Percentiles rank a stretch among this genome's conserved stretches.
These are phyloP conservation scores for Fusarium compactum DNA, from an alignment of 2,329 filamentous ascomycete genomes.

Conservation along the genomic window DNA sequence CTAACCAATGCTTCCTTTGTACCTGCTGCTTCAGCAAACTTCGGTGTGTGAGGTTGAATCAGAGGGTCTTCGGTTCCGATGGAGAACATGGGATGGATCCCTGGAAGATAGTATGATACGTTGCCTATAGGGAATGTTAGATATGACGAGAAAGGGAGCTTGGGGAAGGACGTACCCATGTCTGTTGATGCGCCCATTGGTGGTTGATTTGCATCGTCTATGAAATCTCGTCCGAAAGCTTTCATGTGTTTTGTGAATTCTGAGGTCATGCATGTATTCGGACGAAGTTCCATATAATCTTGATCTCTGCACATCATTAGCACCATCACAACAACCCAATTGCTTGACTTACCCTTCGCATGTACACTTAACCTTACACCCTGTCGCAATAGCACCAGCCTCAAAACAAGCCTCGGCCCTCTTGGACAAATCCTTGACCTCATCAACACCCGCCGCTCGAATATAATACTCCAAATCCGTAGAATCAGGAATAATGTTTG, in stretches of 20 bases:
- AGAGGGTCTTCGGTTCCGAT: slow-evolving; percentile 36
- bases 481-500: slow-evolving; percentile 68
- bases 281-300: slow-evolving; percentile 41
- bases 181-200: slow-evolving; percentile 44
- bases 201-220: slow-evolving; percentile 15
- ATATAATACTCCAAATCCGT: slow-evolving; percentile 55
- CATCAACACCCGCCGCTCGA: slow-evolving; percentile 45
- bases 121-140: too few species aligned
- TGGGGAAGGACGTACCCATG: slow-evolving; percentile 42
- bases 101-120: slow-evolving; percentile 36
- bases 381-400: slow-evolving; percentile 57
- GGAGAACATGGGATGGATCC: slow-evolving; percentile 43
- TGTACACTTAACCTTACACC: slow-evolving; percentile 59
- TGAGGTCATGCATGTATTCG: slow-evolving; percentile 20
- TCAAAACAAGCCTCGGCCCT: slow-evolving; percentile 57
- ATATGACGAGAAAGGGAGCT: too few species aligned
- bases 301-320: slow-evolving; percentile 28
- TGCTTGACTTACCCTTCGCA: slow-evolving; percentile 26
- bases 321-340: rapidly evolving
- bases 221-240: slow-evolving; percentile 28
- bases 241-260: slow-evolving; percentile 43
- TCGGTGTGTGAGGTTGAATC: slow-evolving; percentile 36
- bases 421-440: slow-evolving; percentile 50
- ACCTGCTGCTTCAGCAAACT: slow-evolving; percentile 33
- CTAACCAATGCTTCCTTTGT: slow-evolving; percentile 31